Conservation (phyloP, 352 stramenopile genomes). For the Phytophthora cryptogea region DNA sequence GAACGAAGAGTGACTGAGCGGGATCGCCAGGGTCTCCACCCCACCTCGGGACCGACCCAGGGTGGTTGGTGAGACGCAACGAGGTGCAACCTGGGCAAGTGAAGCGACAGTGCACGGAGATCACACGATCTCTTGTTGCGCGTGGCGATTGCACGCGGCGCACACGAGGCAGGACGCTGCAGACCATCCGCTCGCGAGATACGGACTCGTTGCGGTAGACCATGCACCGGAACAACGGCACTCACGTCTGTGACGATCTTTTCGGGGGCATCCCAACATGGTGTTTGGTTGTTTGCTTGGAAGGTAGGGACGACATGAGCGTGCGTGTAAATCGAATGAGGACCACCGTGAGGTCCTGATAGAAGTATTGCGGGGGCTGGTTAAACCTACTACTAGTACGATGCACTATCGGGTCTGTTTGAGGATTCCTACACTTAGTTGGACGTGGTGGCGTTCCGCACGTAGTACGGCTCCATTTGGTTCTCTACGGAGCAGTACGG, state of each 20-base stretch:
- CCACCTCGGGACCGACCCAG: not conserved
- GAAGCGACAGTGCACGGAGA: slow-evolving; percentile 13
- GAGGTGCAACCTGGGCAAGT: slow-evolving; percentile 28
- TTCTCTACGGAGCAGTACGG: slow-evolving; percentile 34
- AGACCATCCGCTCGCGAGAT: slow-evolving; percentile 29
- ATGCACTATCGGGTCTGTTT: slow-evolving; percentile 25
- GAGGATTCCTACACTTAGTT: slow-evolving; percentile 17
- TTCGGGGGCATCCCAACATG: slow-evolving; percentile 18
- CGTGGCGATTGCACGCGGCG: slow-evolving; percentile 17
- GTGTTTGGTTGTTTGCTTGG: slow-evolving; percentile 11
- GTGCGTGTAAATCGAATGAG: slow-evolving; percentile 10
- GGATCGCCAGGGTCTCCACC: not conserved
- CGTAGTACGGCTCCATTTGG: slow-evolving; percentile 35
- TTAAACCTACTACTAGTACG: slow-evolving; percentile 18
- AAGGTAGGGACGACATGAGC: not conserved
- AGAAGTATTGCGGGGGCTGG: slow-evolving; percentile 26
- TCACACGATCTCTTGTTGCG: slow-evolving; percentile 23
- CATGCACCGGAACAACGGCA: slow-evolving; percentile 25
- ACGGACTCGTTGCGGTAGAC: slow-evolving; percentile 23
- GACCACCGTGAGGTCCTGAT: slow-evolving; percentile 14
- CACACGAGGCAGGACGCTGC: slow-evolving; percentile 16
- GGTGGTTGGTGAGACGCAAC: slow-evolving; percentile 14
- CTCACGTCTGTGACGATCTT: slow-evolving; percentile 4
- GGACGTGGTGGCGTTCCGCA: slow-evolving; percentile 22
- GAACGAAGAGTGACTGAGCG: slow-evolving; percentile 25